These are phyloP conservation scores for Geosmithia morbida DNA, from an alignment of 2,329 filamentous ascomycete genomes.

Conservation along the genomic window DNA sequence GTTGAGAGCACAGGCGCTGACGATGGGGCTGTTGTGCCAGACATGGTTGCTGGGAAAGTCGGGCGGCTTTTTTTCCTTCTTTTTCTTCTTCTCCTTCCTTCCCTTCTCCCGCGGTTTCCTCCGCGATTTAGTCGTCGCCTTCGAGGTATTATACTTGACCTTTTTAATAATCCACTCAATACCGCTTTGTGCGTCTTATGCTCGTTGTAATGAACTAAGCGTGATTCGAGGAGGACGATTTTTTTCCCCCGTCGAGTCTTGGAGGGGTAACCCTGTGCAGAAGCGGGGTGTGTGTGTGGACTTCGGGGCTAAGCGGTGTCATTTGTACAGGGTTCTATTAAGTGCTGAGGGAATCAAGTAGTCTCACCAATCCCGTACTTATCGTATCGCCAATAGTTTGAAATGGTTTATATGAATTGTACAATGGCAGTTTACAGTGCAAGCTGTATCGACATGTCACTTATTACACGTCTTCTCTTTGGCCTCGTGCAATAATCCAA, in stretches of 20 bases:
- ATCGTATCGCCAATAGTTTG: too few species aligned
- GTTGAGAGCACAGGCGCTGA: constrained; percentile 48
- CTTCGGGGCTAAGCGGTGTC: not conserved
- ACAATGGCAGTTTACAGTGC: too few species aligned
- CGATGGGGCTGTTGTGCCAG: not conserved
- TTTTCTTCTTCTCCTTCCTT: not conserved
- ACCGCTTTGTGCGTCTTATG: not conserved
- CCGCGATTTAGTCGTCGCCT: too few species aligned
- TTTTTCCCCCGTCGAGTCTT: not conserved
- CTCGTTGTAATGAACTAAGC: not conserved
- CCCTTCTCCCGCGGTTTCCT: too few species aligned
- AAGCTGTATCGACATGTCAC: too few species aligned
- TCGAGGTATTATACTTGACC: too few species aligned
- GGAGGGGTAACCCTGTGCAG: constrained; percentile 8
- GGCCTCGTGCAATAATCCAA: too few species aligned
- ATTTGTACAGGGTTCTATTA: not conserved
- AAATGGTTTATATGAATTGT: too few species aligned
- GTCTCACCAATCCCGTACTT: not conserved
- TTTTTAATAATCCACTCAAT: too few species aligned
- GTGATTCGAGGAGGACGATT: not conserved
- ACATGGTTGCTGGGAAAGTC: too few species aligned
- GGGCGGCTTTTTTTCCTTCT: constrained; percentile 22
- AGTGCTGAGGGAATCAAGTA: too few species aligned
- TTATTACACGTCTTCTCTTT: too few species aligned
- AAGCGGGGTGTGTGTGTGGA: constrained; percentile 14